Evolutionary conservation across 2,329 filamentous ascomycete genomes (phyloP).

Genomic region (Hypoxylon rubiginosum): DNA sequence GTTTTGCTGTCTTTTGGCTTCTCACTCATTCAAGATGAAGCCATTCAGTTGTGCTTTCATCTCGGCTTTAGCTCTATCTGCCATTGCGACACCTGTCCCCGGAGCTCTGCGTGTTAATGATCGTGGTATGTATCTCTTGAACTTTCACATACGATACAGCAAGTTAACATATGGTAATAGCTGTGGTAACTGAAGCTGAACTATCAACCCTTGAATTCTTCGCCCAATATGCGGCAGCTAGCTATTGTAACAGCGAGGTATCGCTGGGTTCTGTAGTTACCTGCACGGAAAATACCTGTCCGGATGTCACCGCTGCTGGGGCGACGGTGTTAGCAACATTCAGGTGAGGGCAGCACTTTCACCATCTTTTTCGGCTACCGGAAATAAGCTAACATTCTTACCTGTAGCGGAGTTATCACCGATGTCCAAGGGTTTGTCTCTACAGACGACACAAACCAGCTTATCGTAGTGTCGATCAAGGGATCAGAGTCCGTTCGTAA

Average conservation of each 20-base stretch:
- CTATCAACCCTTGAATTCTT: slow-evolving; percentile 62
- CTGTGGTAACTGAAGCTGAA: slow-evolving; percentile 50
- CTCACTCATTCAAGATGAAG: slow-evolving; percentile 47
- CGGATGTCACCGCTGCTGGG: slow-evolving; percentile 58
- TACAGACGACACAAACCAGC: slow-evolving; percentile 61
- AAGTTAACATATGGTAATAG: slow-evolving; percentile 32
- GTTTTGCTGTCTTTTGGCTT: background rate
- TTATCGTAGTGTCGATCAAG: slow-evolving; percentile 72
- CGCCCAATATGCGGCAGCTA: slow-evolving; percentile 64
- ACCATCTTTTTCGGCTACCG: background rate
- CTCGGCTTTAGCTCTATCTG: slow-evolving; percentile 45
- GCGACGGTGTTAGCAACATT: slow-evolving; percentile 61
- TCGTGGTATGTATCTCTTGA: slow-evolving; percentile 51
- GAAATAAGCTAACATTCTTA: slow-evolving; percentile 33
- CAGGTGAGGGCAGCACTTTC: slow-evolving; percentile 46
- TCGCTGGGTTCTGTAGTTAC: slow-evolving; percentile 56
- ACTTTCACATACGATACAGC: background rate
- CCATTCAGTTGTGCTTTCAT: slow-evolving; percentile 46
- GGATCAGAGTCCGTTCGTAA: slow-evolving; percentile 72
- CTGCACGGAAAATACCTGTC: slow-evolving; percentile 61
- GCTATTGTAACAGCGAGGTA: slow-evolving; percentile 66
- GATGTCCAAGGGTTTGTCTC: slow-evolving; percentile 66
- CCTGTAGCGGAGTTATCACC: slow-evolving; percentile 56
- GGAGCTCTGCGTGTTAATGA: slow-evolving; percentile 46
- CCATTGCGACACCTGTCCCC: slow-evolving; percentile 43